phyloP scores from a whole-genome alignment of 805 yeast genomes.

The Starmerella ratchasimensis region DNA sequence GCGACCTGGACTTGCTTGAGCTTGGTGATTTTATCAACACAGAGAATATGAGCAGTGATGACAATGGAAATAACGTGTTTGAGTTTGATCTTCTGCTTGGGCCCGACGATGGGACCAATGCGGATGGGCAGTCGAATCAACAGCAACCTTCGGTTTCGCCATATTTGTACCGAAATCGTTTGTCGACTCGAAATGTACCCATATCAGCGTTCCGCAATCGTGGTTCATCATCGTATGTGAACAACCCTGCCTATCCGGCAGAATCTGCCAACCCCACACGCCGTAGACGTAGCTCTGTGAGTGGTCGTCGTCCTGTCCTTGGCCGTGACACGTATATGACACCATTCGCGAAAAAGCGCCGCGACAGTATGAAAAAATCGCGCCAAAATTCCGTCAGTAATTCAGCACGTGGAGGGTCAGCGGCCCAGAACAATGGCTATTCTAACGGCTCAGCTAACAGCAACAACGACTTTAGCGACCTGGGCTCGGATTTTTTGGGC shows the following conservation, averaged over 20 bases:
- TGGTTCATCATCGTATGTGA: conserved; percentile 30
- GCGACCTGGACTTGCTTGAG: conserved; percentile 31
- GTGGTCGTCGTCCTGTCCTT: conserved; percentile 17
- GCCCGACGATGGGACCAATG: conserved; percentile 17
- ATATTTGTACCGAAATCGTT: conserved; percentile 26
- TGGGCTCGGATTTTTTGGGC: conserved; percentile 23
- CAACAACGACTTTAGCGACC: conserved; percentile 23
- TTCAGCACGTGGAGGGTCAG: conserved; percentile 1
- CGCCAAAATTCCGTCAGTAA: conserved; percentile 4
- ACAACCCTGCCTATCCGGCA: conserved; percentile 12
- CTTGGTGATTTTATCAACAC: conserved; percentile 78
- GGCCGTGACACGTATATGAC: conserved; percentile 23
- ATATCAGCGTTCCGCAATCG: conserved; percentile 84
- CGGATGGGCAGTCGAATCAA: not conserved
- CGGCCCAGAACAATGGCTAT: not conserved
- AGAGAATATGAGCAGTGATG: conserved; percentile 56
- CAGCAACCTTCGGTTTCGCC: conserved; percentile 19
- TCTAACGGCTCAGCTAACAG: not conserved
- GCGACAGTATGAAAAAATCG: conserved; percentile 3
- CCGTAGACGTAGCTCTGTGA: conserved; percentile 15
- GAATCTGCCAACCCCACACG: conserved; percentile 15
- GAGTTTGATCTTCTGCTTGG: conserved; percentile 18
- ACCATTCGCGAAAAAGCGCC: conserved; percentile 17
- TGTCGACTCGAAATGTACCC: conserved; percentile 39
- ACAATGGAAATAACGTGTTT: conserved; percentile 39